Evolutionary conservation across 1,284 basidiomycete species (phyloP).

Genomic region (Naganishia sp.): DNA sequence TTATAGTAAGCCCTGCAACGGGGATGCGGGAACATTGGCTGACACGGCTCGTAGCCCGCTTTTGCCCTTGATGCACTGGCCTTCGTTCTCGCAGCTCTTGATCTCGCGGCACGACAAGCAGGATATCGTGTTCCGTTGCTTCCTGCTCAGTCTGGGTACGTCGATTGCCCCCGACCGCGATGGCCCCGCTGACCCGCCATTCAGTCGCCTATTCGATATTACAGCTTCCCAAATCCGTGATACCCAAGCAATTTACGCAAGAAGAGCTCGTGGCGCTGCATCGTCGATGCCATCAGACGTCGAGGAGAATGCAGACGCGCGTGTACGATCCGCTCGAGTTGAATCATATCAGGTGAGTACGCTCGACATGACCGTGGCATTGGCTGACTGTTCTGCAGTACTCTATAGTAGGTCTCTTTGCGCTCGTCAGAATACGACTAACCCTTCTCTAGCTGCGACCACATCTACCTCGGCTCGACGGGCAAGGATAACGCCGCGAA

Average conservation of each 20-base stretch:
- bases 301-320: constrained; percentile 35
- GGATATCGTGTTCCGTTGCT: constrained; percentile 36
- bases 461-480: constrained; percentile 42
- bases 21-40: neutral
- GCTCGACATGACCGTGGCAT: neutral
- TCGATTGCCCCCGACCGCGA: neutral
- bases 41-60: constrained; percentile 34
- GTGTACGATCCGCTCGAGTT: constrained; percentile 32
- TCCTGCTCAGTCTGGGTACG: constrained; percentile 39
- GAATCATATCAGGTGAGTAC: constrained; percentile 36
- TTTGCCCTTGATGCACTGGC: constrained; percentile 44
- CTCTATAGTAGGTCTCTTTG: constrained; percentile 3
- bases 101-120: constrained; percentile 39
- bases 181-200: neutral
- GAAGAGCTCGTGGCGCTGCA: constrained; percentile 38
- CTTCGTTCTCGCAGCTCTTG: constrained; percentile 41
- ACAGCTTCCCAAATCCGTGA: constrained; percentile 39
- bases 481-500: constrained; percentile 39
- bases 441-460: constrained; percentile 36
- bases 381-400: constrained; percentile 1
- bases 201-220: constrained; percentile 42
- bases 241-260: constrained; percentile 35
- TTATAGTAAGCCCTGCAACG: constrained; percentile 36
- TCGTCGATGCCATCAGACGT: constrained; percentile 37
- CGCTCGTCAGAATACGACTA: neutral